phyloP scores from a whole-genome alignment of 1,139 yeast genomes.

The Suhomyces yuchorum region DNA sequence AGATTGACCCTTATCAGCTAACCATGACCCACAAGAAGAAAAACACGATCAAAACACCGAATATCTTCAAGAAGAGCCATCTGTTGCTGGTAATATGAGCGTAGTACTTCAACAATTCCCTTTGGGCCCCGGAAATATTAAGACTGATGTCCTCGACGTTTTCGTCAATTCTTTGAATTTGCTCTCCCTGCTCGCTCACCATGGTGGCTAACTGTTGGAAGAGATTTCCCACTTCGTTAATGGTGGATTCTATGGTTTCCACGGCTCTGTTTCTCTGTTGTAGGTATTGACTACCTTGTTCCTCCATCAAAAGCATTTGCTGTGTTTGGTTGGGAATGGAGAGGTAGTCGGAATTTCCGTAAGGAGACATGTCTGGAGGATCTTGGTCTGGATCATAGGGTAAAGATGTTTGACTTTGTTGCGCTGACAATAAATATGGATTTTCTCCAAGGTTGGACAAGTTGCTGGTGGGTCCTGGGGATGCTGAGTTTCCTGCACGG shows the following conservation, averaged over 20 bases:
- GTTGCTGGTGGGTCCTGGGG: conserved; percentile 28
- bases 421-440: conserved; percentile 39
- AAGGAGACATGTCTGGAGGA: conserved; percentile 28
- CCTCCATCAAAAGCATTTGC: conserved; percentile 73
- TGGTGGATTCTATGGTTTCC: conserved; percentile 92
- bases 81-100: conserved; percentile 86
- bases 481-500: conserved; percentile 29
- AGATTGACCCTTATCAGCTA: conserved; percentile 19
- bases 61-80: conserved; percentile 88
- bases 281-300: conserved; percentile 71
- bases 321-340: conserved; percentile 76
- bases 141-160: conserved; percentile 91
- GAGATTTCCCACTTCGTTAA: conserved; percentile 92
- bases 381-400: conserved; percentile 40
- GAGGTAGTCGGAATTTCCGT: conserved; percentile 44
- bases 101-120: conserved; percentile 88
- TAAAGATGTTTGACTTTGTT: conserved; percentile 19
- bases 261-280: conserved; percentile 89
- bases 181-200: conserved; percentile 98
- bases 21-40: conserved; percentile 79
- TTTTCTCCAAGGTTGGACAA: conserved; percentile 38
- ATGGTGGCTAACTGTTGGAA: conserved; percentile 94
- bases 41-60: conserved; percentile 81
- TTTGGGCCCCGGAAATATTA: conserved; percentile 90
- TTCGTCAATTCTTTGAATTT: conserved; percentile 91